Evolutionary conservation across 1,284 basidiomycete species (phyloP).

Genomic region (Ganoderma sinense): DNA sequence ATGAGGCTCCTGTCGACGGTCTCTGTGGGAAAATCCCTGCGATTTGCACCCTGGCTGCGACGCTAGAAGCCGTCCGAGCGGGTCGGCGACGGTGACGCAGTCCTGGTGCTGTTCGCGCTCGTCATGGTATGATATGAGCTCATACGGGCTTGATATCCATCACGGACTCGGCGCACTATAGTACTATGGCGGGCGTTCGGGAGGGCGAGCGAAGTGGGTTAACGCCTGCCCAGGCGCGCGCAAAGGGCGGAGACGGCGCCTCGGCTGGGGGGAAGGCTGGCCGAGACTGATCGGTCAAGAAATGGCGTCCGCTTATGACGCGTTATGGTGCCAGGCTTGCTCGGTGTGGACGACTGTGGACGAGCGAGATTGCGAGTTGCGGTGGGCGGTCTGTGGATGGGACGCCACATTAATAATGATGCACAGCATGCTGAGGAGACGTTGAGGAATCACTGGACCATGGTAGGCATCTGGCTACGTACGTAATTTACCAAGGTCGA

Average conservation of each 20-base stretch:
- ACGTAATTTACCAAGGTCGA: background rate
- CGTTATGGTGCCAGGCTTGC: background rate
- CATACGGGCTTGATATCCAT: background rate
- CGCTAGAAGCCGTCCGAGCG: constrained; percentile 3
- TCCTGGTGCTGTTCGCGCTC: background rate
- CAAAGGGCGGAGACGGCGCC: background rate
- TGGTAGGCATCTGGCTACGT: background rate
- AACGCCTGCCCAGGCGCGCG: background rate
- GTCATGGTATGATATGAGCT: background rate
- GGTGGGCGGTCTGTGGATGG: background rate
- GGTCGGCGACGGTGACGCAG: constrained; percentile 4
- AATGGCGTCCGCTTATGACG: background rate
- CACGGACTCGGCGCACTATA: background rate
- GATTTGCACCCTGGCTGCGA: background rate
- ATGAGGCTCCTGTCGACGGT: background rate
- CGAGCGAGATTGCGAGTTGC: background rate
- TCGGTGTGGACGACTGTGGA: background rate
- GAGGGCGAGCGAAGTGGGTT: background rate
- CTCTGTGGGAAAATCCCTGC: constrained; percentile 2
- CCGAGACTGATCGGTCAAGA: background rate
- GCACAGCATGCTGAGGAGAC: constrained; percentile 4
- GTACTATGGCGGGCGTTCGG: background rate
- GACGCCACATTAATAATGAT: constrained; percentile 19
- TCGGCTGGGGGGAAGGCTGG: background rate
- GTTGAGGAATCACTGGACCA: background rate